These are phyloP conservation scores for Cladorrhinum sp. DNA, from an alignment of 2,329 filamentous ascomycete genomes.

Conservation along the genomic window DNA sequence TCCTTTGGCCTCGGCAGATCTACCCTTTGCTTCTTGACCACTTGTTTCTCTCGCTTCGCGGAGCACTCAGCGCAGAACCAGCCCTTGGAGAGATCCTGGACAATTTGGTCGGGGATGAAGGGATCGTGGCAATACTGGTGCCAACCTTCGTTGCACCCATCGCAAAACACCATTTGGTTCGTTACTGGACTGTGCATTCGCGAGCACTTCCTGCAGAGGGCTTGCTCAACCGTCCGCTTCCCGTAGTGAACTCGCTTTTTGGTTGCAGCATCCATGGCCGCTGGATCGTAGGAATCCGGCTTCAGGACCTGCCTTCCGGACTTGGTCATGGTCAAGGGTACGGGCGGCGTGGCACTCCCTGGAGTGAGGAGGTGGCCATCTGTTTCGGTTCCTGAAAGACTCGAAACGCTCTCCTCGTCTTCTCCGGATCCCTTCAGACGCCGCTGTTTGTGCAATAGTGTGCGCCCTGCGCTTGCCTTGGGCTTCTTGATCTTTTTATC, in stretches of 20 bases:
- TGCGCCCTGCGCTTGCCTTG: conserved; percentile 23
- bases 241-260: conserved; percentile 45
- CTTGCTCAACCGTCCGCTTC: conserved; percentile 59
- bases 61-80: conserved; percentile 70
- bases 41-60: conserved; percentile 44
- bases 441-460: conserved; percentile 30
- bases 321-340: conserved; percentile 64
- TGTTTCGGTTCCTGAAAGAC: neutral
- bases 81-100: conserved; percentile 62
- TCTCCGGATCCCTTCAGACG: conserved; percentile 30
- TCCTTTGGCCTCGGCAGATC: conserved; percentile 27
- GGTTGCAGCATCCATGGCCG: conserved; percentile 42
- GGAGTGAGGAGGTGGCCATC: neutral
- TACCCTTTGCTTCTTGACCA: conserved; percentile 39
- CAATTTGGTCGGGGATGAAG: conserved; percentile 65
- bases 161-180: conserved; percentile 84
- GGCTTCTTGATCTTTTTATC: conserved; percentile 28
- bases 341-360: conserved; percentile 30
- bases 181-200: conserved; percentile 67
- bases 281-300: conserved; percentile 60
- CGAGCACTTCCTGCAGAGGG: conserved; percentile 69
- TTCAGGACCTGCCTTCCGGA: conserved; percentile 71
- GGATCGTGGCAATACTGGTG: conserved; percentile 81
- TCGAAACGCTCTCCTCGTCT: conserved; percentile 25
- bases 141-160: conserved; percentile 75